Base-by-base conservation (phyloP, 306 rosid species). In the Vicia villosa region DNA sequence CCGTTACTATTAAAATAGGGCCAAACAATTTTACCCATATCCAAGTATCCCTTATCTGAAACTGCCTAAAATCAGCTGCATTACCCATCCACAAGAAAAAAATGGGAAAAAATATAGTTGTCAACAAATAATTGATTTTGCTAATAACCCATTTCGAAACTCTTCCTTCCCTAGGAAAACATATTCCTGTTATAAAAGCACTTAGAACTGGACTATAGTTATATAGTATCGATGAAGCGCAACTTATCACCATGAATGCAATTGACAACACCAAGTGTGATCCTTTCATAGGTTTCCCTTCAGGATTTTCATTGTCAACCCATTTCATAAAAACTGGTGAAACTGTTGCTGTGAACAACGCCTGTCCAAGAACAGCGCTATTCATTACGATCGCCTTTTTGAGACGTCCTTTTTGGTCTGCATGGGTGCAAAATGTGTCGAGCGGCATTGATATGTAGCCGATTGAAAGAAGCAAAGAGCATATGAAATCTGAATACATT, bases 71-170 rank as follows among this genome's bases (percentile, higher is more conserved):
- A 83, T 77, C 77, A 67, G 89, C 89, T 26, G 78, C 92, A 72
- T 56, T 84, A 20, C 99, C 98, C 96, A 90, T 83, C 98, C 98
- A 94, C 73, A 94, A 64, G 90, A 90, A 94, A 75, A 94, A 94
- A 0, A 94, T 74, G 6, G 98, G 98, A 60, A 81, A 85, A 76
- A 86, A 94, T 50, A 94, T 61, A 28, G 88, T 78, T 32, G 72
- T 66, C 19, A 94, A 60, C 78, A 90, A 11, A 56, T 88, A 94
- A 50, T 94, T 94, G 73, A 91, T 83, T 74, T 87, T 94, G 60
- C 74, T 71, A 56, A 94, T 56, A 14, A 88, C 76, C 99, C 96
- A 94, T 75, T 87, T 90, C 0, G 99, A 91, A 45, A 91, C 83
- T 70, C 99, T 80, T 0, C 99, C 99, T 50, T 87, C 91, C 10